Base-by-base conservation (phyloP, 192 early-diverging fungal species). In the Linnemannia schmuckeri region DNA sequence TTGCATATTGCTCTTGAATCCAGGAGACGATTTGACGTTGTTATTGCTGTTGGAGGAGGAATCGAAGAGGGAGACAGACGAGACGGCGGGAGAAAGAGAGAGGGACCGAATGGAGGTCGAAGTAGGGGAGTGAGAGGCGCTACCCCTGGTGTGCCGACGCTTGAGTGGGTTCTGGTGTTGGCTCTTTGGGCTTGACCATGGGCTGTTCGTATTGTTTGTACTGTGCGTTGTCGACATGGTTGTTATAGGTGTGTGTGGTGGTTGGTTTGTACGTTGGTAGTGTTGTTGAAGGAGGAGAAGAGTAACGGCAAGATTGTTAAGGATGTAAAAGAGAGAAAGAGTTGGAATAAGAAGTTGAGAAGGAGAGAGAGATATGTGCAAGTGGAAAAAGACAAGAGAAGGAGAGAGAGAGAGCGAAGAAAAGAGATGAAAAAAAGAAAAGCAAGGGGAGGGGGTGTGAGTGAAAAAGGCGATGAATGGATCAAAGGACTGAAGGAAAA, bases 81-180 rank as follows among this genome's bases (percentile, higher is more conserved):
- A 72, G 12, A 57, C 20, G 13, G 77, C 9, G 24, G 78, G 79
- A 0, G 74, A 75, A 1, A 69, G 76, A 22, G 83, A 76, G 10
- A 61, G 55, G 18, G 82, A 75, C 27, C 38, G 68, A 33, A 70
- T 52, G 20, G 75, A 79, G 17, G 42, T 44, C 15, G 75, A 78
- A 9, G 72, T 27, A 40, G 49, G 79, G 6, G 78, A 86, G 33
- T 72, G 44, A 13, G 41, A 18, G 5, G 74, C 80, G 69, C 40
- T 86, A 15, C 83, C 75, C 4, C 83, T 75, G 7, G 55, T 86
- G 49, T 86, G 74, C 33, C 83, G 74, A 54, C 83, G 83, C 70
- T 86, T 86, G 18, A 86, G 75, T 22, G 74, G 55, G n/a, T 66
- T 66, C 49, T 52, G 49, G 49, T 79, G 66, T 15, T 49, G 61